Evolutionary conservation across 2,329 filamentous ascomycete genomes (phyloP), one percentile per base, ranked within the genome.

Genomic region (Xylariaceae sp.): DNA sequence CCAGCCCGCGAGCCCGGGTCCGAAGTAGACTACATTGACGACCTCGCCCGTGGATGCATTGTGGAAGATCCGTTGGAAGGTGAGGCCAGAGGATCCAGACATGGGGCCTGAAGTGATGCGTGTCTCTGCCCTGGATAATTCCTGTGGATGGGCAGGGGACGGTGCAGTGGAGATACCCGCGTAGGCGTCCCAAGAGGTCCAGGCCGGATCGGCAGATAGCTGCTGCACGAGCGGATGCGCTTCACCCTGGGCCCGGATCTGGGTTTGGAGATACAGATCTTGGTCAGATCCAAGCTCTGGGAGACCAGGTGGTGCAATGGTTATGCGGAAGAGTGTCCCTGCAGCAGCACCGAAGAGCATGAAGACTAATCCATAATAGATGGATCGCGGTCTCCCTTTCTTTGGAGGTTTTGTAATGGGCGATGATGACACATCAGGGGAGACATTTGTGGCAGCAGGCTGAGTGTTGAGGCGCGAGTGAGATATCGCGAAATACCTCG

Each of bases 1-100:
- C 87, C 88, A 92, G 3, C 89, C 88, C 52, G 80, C 77, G 17
- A 88, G 70, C 1, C 78, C 82, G n/a, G 77, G 72, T 5, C 89
- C 89, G 56, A 92, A 80, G 77, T 80, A 88, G 3, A 92, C 76
- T n/a, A 92, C 78, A 53, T 79, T 82, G 9, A 87, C 75, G 39
- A 85, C 72, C 66, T 84, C 82, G 64, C 83, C 79, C 5, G 84
- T 82, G 35, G 72, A 72, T 2, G 75, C 68, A 69, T 89, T 84
- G 77, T 80, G 84, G 69, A 89, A 92, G 1, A 88, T 74, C 66
- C 82, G 80, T 76, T 90, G 82, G 66, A 76, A 81, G 10, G 74
- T 75, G 35, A 82, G 66, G 9, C 75, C 79, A 7, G 72, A 62
- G 11, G 75, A 68, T 10, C 78, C 78, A 4, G 69, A 68, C 37